Evolutionary conservation across 108 stramenopile species (phyloP).

Genomic region (Cafeteria roenbergensis): DNA sequence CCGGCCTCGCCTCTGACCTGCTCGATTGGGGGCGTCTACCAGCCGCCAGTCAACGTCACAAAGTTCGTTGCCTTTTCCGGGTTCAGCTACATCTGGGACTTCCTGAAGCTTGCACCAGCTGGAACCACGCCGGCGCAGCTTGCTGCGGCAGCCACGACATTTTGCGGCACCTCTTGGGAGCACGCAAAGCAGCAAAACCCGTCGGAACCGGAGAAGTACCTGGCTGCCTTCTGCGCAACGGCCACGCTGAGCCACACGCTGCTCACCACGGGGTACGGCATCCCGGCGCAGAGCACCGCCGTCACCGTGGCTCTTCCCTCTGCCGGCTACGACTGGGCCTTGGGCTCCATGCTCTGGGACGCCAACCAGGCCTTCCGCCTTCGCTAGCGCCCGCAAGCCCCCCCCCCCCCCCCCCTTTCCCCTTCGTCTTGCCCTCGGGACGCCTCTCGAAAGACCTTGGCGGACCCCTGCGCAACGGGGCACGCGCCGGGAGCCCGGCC

Average conservation of each 20-base stretch:
- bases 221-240: background rate
- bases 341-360: background rate
- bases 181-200: background rate
- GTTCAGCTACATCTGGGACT: constrained; percentile 13
- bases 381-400: too few species aligned
- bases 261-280: background rate
- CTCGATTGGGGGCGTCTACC: constrained; percentile 19
- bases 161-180: background rate
- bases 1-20: background rate
- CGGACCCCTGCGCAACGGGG: too few species aligned
- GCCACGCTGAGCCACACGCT: background rate
- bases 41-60: constrained; percentile 8
- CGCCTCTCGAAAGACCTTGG: too few species aligned
- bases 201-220: background rate
- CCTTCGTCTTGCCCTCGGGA: too few species aligned
- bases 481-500: too few species aligned
- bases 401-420: too few species aligned
- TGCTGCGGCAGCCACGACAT: background rate
- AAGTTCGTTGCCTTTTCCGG: constrained; percentile 5
- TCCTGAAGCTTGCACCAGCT: background rate
- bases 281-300: background rate
- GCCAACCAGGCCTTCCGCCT: background rate
- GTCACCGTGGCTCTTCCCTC: background rate
- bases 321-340: background rate
- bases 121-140: background rate